Evolutionary conservation across 1,139 yeast genomes (phyloP).

Genomic region (Taiozyma onychis): DNA sequence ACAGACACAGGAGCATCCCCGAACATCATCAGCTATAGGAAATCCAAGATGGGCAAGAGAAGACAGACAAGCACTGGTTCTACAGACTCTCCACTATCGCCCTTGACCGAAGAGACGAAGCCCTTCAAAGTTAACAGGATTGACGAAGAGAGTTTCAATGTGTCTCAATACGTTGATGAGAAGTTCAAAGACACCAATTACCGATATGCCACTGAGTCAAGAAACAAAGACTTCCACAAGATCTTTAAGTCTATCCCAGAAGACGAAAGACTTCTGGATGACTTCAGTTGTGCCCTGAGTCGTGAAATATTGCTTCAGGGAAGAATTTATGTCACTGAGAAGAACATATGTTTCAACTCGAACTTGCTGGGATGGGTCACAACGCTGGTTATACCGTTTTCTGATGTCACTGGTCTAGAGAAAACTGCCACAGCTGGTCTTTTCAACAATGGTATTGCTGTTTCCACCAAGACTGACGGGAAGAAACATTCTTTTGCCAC

Average conservation of each 20-base stretch:
- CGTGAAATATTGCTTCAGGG: constrained; percentile 92
- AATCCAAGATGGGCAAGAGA: constrained; percentile 16
- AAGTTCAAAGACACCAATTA: constrained; percentile 36
- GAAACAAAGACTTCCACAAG: constrained; percentile 77
- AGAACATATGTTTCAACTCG: constrained; percentile 83
- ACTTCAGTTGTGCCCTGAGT: constrained; percentile 85
- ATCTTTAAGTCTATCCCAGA: constrained; percentile 64
- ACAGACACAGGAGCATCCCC: constrained; percentile 14
- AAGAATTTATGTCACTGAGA: constrained; percentile 75
- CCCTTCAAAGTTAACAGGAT: constrained; percentile 11
- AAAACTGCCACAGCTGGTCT: constrained; percentile 82
- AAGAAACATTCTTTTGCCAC: constrained; percentile 79
- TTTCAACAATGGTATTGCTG: constrained; percentile 82
- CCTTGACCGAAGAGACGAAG: constrained; percentile 23
- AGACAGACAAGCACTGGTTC: constrained; percentile 21
- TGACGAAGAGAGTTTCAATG: constrained; percentile 23
- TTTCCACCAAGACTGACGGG: constrained; percentile 55
- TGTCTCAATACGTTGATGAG: constrained; percentile 35
- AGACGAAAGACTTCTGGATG: constrained; percentile 72
- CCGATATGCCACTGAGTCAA: constrained; percentile 55
- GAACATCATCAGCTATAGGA: constrained; percentile 25
- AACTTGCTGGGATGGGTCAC: constrained; percentile 93
- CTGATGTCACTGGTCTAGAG: constrained; percentile 69
- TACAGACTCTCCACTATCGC: constrained; percentile 18
- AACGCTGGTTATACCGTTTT: constrained; percentile 63